phyloP scores from a whole-genome alignment of 352 stramenopile genomes.

The Thraustotheca clavata region DNA sequence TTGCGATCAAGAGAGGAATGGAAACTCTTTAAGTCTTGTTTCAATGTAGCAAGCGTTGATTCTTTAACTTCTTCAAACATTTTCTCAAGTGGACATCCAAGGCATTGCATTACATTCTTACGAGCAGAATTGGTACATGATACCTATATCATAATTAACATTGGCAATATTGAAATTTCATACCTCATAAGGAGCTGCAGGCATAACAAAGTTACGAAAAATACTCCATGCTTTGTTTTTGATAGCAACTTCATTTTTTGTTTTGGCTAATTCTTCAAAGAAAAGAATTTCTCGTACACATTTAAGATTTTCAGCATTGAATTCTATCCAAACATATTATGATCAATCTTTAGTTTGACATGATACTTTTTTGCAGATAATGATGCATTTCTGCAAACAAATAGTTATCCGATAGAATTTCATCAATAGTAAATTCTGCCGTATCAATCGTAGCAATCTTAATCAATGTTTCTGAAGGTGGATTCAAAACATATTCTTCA shows the following conservation, averaged over 20 bases:
- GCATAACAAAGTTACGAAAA: constrained; percentile 78
- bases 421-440: constrained; percentile 64
- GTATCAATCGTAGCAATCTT: constrained; percentile 38
- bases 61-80: constrained; percentile 84
- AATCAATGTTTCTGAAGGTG: constrained; percentile 40
- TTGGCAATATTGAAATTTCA: too few species aligned
- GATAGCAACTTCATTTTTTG: constrained; percentile 59
- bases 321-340: constrained; percentile 36
- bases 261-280: constrained; percentile 64
- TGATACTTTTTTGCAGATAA: constrained; percentile 77
- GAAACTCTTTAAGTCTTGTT: constrained; percentile 78
- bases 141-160: constrained; percentile 81
- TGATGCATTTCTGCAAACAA: constrained; percentile 77
- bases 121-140: constrained; percentile 76
- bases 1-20: constrained; percentile 59
- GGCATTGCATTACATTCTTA: constrained; percentile 71
- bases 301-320: constrained; percentile 80
- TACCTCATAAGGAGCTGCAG: constrained; percentile 60
- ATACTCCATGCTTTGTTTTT: constrained; percentile 75
- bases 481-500: constrained; percentile 56
- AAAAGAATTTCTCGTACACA: constrained; percentile 68
- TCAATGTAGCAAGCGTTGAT: constrained; percentile 76
- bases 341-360: background rate
- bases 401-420: constrained; percentile 74
- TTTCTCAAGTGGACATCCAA: constrained; percentile 63